phyloP scores from a whole-genome alignment of 257 asterid species.

The Solanum piurae region DNA sequence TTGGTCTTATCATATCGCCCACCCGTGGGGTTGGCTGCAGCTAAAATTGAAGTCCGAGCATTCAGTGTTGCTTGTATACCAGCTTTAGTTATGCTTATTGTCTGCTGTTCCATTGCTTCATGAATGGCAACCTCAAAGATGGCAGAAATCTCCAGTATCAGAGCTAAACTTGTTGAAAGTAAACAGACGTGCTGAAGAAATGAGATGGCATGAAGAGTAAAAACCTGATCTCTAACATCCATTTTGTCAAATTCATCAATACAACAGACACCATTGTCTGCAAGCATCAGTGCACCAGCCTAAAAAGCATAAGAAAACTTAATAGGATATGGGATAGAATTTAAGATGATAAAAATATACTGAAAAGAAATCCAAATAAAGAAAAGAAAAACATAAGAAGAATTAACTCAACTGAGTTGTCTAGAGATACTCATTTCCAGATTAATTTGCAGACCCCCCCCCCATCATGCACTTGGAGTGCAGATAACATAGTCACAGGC shows the following conservation, averaged over 20 bases:
- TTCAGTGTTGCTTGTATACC: slow-evolving; percentile 98
- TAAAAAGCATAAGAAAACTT: slow-evolving; percentile 11
- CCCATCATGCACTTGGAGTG: background rate
- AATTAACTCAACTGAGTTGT: background rate
- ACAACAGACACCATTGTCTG: slow-evolving; percentile 97
- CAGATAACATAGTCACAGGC: background rate
- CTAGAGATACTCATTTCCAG: background rate
- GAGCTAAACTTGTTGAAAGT: background rate
- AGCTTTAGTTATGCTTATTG: slow-evolving; percentile 98
- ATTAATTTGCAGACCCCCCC: background rate
- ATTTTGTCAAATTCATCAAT: slow-evolving; percentile 98
- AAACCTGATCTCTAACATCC: slow-evolving; percentile 96
- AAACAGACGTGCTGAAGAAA: background rate
- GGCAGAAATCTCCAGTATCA: background rate
- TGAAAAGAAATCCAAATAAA: background rate
- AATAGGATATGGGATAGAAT: background rate
- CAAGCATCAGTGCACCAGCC: slow-evolving; percentile 99
- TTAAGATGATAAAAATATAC: background rate
- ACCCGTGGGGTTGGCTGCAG: slow-evolving; percentile 99
- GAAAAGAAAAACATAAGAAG: background rate
- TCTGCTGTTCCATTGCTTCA: slow-evolving; percentile 99
- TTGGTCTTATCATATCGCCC: slow-evolving; percentile 96
- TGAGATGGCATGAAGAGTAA: background rate
- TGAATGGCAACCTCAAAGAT: slow-evolving; percentile 86
- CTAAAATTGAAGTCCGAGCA: slow-evolving; percentile 96